phyloP scores from a whole-genome alignment of 2,329 filamentous ascomycete species.

The Hypoxylon sp. region DNA sequence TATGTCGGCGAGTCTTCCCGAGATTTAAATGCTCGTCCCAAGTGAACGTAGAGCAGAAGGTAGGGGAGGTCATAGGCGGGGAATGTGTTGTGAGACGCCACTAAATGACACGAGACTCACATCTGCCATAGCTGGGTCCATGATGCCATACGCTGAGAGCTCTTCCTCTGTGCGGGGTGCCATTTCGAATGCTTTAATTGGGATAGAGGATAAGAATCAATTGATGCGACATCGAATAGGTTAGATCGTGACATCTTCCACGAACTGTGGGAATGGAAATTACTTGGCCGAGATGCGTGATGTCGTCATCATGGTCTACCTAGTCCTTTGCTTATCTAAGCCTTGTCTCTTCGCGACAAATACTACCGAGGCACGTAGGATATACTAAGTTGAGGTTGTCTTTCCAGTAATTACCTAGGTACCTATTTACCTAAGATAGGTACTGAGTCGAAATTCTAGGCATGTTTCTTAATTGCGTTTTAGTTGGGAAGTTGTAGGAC shows the following conservation, averaged over 20 bases:
- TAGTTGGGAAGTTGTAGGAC: no score
- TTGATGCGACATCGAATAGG: background rate
- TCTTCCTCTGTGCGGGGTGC: conserved; percentile 45
- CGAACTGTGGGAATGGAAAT: background rate
- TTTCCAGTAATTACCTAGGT: no score
- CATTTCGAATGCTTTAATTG: conserved; percentile 27
- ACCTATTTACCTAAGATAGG: no score
- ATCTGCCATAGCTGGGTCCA: conserved; percentile 46
- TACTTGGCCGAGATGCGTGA: background rate
- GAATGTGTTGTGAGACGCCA: background rate
- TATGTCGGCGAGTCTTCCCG: conserved; percentile 1
- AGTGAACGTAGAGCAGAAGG: background rate
- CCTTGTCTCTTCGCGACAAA: background rate
- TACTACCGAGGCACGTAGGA: background rate
- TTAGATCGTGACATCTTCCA: background rate
- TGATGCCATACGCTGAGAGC: conserved; percentile 44
- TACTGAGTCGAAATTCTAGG: no score
- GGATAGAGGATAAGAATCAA: background rate
- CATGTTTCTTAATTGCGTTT: no score
- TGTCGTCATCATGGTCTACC: background rate
- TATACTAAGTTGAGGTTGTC: no score
- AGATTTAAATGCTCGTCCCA: background rate
- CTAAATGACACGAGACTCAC: conserved; percentile 32
- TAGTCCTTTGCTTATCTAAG: background rate
- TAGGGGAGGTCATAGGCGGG: background rate